Percentiles rank a stretch among this genome's conserved stretches.
Evolutionary conservation across 129 eudicot genomes (phyloP).

Genomic region (Chrysanthemum makinoi): DNA sequence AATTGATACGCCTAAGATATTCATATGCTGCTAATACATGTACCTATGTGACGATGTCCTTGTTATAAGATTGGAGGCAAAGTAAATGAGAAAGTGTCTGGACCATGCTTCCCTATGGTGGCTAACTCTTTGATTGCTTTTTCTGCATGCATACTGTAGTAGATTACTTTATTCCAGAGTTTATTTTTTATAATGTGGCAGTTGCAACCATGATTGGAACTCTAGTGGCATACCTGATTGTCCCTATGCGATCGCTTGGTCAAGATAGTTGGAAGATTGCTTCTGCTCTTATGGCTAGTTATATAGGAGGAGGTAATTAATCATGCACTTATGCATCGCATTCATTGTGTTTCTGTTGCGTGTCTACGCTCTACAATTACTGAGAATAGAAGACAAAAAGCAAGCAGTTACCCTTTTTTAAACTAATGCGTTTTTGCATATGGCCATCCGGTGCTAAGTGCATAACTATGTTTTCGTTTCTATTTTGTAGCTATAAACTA

Average conservation of each 20-base stretch:
- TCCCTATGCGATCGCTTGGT: slow-evolving; percentile 90
- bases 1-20: no score
- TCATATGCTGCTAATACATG: no score
- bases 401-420: background rate
- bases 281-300: slow-evolving; percentile 90
- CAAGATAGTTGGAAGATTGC: slow-evolving; percentile 91
- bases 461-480: slow-evolving; percentile 19
- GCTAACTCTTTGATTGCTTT: background rate
- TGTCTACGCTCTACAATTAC: background rate
- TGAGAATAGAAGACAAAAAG: background rate
- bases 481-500: slow-evolving; percentile 70
- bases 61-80: no score
- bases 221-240: slow-evolving; percentile 60
- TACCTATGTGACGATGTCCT: no score
- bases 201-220: slow-evolving; percentile 78
- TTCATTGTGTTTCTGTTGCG: background rate
- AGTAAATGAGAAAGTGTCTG: background rate
- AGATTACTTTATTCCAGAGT: background rate
- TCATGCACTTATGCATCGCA: background rate
- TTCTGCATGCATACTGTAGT: background rate
- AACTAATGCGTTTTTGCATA: slow-evolving; percentile 9
- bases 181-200: slow-evolving; percentile 28
- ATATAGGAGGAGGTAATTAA: slow-evolving; percentile 83
- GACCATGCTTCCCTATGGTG: no score
- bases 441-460: background rate